These are phyloP conservation scores for Fusarium brachygibbosum DNA, from an alignment of 2,329 filamentous ascomycete species.

Conservation along the genomic window DNA sequence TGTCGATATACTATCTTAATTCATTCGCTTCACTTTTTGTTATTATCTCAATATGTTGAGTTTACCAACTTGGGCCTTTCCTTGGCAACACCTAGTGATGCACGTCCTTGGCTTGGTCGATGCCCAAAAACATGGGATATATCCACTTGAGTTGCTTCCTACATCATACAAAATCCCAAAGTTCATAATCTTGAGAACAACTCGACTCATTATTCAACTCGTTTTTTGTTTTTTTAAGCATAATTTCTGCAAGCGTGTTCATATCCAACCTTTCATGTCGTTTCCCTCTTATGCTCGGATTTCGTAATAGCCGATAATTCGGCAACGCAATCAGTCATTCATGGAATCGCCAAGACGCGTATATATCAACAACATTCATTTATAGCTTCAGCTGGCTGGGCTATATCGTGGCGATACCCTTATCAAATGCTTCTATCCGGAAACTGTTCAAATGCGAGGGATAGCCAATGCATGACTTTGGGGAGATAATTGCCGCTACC, in stretches of 20 bases:
- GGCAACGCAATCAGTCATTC: conserved; percentile 11
- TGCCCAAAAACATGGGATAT: conserved; percentile 20
- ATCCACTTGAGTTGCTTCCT: conserved; percentile 20
- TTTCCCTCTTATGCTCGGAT: neutral
- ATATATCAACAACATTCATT: conserved; percentile 3
- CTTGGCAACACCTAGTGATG: conserved; percentile 34
- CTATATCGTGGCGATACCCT: neutral
- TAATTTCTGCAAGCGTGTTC: neutral
- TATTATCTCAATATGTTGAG: neutral
- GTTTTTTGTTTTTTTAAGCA: neutral
- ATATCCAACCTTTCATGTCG: neutral
- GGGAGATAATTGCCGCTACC: neutral
- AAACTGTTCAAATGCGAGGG: neutral
- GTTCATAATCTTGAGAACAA: neutral
- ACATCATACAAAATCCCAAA: conserved; percentile 8
- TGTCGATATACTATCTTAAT: no score
- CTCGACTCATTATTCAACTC: neutral
- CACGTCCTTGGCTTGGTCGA: conserved; percentile 26
- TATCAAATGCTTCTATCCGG: neutral
- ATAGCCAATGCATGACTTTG: neutral
- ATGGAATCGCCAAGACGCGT: conserved; percentile 2
- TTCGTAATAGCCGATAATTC: neutral
- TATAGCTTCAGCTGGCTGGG: neutral
- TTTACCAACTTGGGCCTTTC: neutral
- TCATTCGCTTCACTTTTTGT: neutral